phyloP scores from a whole-genome alignment of 768 basidiomycete genomes.

The Collybia nuda region DNA sequence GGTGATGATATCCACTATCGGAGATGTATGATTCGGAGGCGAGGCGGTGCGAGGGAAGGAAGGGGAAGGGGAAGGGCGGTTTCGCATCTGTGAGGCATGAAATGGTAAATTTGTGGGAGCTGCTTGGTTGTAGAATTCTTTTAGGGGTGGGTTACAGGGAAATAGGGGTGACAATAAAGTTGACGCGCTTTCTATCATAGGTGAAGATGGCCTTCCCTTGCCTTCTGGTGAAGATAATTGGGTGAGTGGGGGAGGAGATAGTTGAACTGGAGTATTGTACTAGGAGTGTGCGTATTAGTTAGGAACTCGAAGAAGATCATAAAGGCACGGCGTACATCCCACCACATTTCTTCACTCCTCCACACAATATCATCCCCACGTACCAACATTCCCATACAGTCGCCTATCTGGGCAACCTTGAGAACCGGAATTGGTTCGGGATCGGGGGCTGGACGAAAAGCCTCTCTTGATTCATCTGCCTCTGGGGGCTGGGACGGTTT shows the following conservation, averaged over 20 bases:
- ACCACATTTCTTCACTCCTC: slow-evolving; percentile 94
- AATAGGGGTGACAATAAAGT: too few relatives aligned
- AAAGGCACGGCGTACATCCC: slow-evolving; percentile 49
- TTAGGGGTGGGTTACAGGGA: not conserved
- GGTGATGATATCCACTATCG: slow-evolving; percentile 2
- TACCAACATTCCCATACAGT: slow-evolving; percentile 87
- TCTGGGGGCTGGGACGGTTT: slow-evolving; percentile 2
- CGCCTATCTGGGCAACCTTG: slow-evolving; percentile 82
- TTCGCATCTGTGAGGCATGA: not conserved
- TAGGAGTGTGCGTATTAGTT: slow-evolving; percentile 2
- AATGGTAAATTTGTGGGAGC: slow-evolving; percentile 5
- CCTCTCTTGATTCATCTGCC: not conserved
- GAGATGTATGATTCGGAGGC: slow-evolving; percentile 12
- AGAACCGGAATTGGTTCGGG: slow-evolving; percentile 53
- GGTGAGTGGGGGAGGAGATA: slow-evolving; percentile 27
- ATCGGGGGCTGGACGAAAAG: slow-evolving; percentile 10
- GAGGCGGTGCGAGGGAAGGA: not conserved
- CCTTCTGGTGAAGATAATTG: not conserved
- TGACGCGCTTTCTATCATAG: too few relatives aligned
- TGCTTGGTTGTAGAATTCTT: not conserved
- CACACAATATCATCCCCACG: slow-evolving; percentile 78
- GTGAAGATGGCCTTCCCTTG: too few relatives aligned
- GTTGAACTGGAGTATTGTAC: slow-evolving; percentile 48
- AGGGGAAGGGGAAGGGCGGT: not conserved
- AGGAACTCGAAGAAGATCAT: not conserved